Conservation (phyloP, 352 stramenopile species). For the Phytophthora lateralis region DNA sequence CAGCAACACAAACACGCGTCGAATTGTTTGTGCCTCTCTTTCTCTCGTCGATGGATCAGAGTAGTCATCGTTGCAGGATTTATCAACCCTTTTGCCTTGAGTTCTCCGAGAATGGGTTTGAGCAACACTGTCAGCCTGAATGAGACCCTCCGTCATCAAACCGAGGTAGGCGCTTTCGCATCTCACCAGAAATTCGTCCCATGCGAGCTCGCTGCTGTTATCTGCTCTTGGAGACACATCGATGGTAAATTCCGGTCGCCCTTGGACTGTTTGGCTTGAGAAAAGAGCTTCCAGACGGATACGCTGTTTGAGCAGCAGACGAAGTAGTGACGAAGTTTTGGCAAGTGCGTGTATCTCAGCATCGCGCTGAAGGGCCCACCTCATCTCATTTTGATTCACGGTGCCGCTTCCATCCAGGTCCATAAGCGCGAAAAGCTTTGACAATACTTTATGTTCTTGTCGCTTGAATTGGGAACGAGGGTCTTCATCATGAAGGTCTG, state of each 20-base stretch:
- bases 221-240: background rate
- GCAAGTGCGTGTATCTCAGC: conserved; percentile 56
- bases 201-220: conserved; percentile 45
- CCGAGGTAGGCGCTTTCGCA: conserved; percentile 54
- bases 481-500: conserved; percentile 1
- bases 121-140: conserved; percentile 12
- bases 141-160: conserved; percentile 48
- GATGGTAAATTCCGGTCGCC: background rate
- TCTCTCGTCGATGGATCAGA: conserved; percentile 21
- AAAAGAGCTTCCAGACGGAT: conserved; percentile 40
- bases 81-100: background rate
- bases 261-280: conserved; percentile 1
- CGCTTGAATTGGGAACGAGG: conserved; percentile 33
- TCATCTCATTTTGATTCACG: conserved; percentile 67
- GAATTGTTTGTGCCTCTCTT: conserved; percentile 55
- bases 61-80: background rate
- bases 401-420: conserved; percentile 68
- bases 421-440: conserved; percentile 62
- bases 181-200: conserved; percentile 54
- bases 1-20: conserved; percentile 57
- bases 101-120: background rate
- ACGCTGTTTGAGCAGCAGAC: conserved; percentile 62
- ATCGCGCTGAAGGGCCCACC: conserved; percentile 69
- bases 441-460: conserved; percentile 45
- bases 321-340: conserved; percentile 50